Base-by-base conservation (phyloP, 2,329 filamentous ascomycete genomes). In the Diaporthe capsici region DNA sequence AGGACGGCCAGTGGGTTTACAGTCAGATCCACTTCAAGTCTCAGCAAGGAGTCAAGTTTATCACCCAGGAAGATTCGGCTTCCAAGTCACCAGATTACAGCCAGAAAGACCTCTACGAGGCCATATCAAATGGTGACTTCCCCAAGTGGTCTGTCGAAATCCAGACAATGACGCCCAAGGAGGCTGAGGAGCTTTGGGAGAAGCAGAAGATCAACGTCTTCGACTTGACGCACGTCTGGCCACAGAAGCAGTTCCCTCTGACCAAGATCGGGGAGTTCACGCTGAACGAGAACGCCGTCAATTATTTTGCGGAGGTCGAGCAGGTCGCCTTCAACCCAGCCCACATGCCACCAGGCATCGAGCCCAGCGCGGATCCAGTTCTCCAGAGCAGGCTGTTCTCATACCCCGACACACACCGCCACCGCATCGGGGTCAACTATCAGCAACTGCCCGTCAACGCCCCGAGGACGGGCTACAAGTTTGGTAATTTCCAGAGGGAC, bases 291-390 rank as follows among this genome's bases (percentile, higher is more conserved):
- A 91, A 91, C 78, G 80, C 88, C 1, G 83, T 88, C 72, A 94
- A 94, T 83, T 94, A 93, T 84, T 93, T 94, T 79, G 87, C 89
- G 63, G 93, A 95, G 80, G 89, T 93, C 51, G 92, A 94, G 82
- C 92, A 94, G 82, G 89, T 90, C 0, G 90, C 91, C 0, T 94
- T 94, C 80, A 91, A 90, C 0, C 92, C 92, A 0, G 89, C 89
- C 0, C 91, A 89, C 75, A 85, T 94, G 81, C 90, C 93, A 0
- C 92, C 92, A 0, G 92, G 92, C 0, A 87, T 92, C 57, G 91
- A 89, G 71, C 88, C 91, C 0, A 90, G 89, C 0, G 89, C 90
- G 4, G 92, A 94, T 79, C 90, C 91, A 0, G 88, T 92, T 58
- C 87, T 92, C 0, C 91, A 92, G 81, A 88, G 88, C 0, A 87